Conservation (phyloP, 306 rosid species). For the Carpinus viminea region DNA sequence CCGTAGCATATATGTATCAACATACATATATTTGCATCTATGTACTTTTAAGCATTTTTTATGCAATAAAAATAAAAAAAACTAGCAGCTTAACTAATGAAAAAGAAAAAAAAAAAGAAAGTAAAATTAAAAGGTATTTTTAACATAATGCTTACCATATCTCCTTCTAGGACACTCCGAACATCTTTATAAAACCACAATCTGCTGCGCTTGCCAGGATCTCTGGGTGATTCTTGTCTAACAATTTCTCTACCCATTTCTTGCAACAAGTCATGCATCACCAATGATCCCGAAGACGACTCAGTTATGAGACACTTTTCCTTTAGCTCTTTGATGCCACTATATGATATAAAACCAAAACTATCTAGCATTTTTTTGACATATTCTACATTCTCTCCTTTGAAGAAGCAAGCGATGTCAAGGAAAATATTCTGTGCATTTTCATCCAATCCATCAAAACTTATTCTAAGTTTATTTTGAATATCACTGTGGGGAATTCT, state of each 20-base stretch:
- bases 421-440: conserved; percentile 27
- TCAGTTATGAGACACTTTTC: conserved; percentile 11
- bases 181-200: conserved; percentile 38
- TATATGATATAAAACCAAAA: conserved; percentile 1
- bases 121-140: no score
- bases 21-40: no score
- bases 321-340: conserved; percentile 25
- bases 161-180: not conserved
- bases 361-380: conserved; percentile 18
- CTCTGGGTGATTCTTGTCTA: conserved; percentile 14
- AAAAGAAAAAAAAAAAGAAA: no score
- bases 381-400: not conserved
- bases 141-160: conserved; percentile 6
- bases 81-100: no score
- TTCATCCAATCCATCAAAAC: conserved; percentile 31
- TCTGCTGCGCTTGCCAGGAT: conserved; percentile 25
- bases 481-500: conserved; percentile 16
- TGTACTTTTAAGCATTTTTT: no score
- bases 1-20: no score
- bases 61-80: no score
- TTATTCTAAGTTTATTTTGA: conserved; percentile 17
- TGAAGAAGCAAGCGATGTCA: conserved; percentile 46
- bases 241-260: conserved; percentile 41
- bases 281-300: not conserved
- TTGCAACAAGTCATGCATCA: conserved; percentile 47